phyloP scores from a whole-genome alignment of 2,329 filamentous ascomycete genomes.

The Paraconiothyrium sp. region DNA sequence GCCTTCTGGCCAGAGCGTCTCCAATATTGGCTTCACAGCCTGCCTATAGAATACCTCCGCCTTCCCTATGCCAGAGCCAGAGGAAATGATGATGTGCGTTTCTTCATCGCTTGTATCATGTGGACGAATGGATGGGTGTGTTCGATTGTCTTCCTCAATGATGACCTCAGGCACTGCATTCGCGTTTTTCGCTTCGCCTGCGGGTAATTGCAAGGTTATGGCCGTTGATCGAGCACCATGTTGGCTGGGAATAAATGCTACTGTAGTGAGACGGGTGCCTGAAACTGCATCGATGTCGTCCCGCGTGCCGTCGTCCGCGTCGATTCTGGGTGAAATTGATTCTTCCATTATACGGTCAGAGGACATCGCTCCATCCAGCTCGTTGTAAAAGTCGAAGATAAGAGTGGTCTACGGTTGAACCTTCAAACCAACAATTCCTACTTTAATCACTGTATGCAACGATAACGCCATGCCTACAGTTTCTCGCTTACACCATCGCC shows the following conservation, averaged over 20 bases:
- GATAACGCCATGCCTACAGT: slow-evolving; percentile 10
- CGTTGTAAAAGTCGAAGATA: not conserved
- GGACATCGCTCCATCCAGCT: not conserved
- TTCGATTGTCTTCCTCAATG: slow-evolving; percentile 27
- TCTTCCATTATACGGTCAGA: slow-evolving; percentile 15
- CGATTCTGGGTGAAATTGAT: slow-evolving; percentile 21
- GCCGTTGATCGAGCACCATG: slow-evolving; percentile 21
- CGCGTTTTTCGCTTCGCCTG: slow-evolving; percentile 16
- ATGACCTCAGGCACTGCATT: slow-evolving; percentile 29
- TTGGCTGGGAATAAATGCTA: slow-evolving; percentile 21
- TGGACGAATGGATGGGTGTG: slow-evolving; percentile 13
- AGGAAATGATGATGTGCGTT: slow-evolving; percentile 57
- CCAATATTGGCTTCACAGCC: slow-evolving; percentile 53
- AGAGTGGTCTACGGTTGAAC: not conserved
- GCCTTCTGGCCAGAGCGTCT: slow-evolving; percentile 48
- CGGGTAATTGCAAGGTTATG: slow-evolving; percentile 23
- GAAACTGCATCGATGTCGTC: slow-evolving; percentile 4
- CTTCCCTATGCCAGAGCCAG: slow-evolving; percentile 54
- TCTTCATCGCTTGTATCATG: slow-evolving; percentile 27
- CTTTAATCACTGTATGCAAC: slow-evolving; percentile 1
- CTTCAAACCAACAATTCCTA: not conserved
- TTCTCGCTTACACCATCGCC: slow-evolving; percentile 12
- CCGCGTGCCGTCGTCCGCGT: slow-evolving; percentile 14
- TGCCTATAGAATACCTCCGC: slow-evolving; percentile 52
- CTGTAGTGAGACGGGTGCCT: not conserved